Conservation (phyloP, 2,329 filamentous ascomycete species). For the Apiospora hydei region DNA sequence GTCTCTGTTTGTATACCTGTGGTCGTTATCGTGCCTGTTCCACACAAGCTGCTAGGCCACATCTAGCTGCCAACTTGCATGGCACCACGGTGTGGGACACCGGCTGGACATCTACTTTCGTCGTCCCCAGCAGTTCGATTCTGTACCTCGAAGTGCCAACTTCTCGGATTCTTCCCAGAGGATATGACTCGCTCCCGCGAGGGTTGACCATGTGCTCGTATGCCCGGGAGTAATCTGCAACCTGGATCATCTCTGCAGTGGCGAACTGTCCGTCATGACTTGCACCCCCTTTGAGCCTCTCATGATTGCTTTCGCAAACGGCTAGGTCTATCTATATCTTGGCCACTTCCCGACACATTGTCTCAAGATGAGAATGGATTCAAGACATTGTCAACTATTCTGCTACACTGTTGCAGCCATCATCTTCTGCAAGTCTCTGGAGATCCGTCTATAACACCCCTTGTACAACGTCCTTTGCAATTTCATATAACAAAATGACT, state of each 20-base stretch:
- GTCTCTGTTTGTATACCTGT: slow-evolving; percentile 34
- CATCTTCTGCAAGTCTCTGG: slow-evolving; percentile 35
- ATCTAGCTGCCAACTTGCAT: slow-evolving; percentile 32
- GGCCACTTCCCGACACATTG: slow-evolving; percentile 27
- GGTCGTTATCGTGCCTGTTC: slow-evolving; percentile 33
- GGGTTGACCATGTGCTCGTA: slow-evolving; percentile 30
- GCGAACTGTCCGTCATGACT: slow-evolving; percentile 23
- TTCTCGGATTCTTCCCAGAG: not conserved
- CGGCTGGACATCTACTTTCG: slow-evolving; percentile 29
- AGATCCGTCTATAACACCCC: slow-evolving; percentile 27
- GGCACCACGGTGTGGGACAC: slow-evolving; percentile 32
- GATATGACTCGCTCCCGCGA: slow-evolving; percentile 13
- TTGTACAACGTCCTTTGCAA: slow-evolving; percentile 28
- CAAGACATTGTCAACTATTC: slow-evolving; percentile 31
- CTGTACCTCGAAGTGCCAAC: slow-evolving; percentile 28
- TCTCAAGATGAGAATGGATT: slow-evolving; percentile 34
- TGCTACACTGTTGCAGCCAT: slow-evolving; percentile 21
- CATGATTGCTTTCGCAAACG: slow-evolving; percentile 30
- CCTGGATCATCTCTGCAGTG: slow-evolving; percentile 9
- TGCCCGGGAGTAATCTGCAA: not conserved
- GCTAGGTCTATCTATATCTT: slow-evolving; percentile 27
- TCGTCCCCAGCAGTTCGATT: slow-evolving; percentile 25
- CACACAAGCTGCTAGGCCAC: slow-evolving; percentile 31
- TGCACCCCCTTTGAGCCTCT: slow-evolving; percentile 8
- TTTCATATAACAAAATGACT: slow-evolving; percentile 26